Evolutionary conservation across 352 stramenopile genomes (phyloP).

Genomic region (Paralagenidium karlingii): DNA sequence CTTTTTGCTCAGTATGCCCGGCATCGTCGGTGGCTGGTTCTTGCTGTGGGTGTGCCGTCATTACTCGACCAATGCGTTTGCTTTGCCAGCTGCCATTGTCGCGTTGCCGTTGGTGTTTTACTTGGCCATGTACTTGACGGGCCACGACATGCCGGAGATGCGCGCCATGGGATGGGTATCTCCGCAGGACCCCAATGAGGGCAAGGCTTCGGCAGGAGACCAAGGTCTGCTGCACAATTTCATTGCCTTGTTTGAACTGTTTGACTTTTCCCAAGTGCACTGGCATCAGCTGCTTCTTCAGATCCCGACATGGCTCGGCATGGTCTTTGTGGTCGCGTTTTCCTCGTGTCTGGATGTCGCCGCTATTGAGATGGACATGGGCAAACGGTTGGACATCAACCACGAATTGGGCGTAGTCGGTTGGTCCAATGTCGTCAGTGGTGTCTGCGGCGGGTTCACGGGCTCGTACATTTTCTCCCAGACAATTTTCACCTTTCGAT

Average conservation of each 20-base stretch:
- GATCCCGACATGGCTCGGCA: slow-evolving; percentile 85
- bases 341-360: slow-evolving; percentile 95
- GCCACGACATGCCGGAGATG: slow-evolving; percentile 82
- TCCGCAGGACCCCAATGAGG: slow-evolving; percentile 35
- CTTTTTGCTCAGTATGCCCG: slow-evolving; percentile 77
- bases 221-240: too few relatives aligned
- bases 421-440: slow-evolving; percentile 93
- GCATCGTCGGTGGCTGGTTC: slow-evolving; percentile 67
- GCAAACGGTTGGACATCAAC: slow-evolving; percentile 90
- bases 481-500: slow-evolving; percentile 96
- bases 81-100: slow-evolving; percentile 73
- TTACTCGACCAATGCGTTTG: slow-evolving; percentile 63
- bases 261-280: slow-evolving; percentile 86
- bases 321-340: slow-evolving; percentile 97
- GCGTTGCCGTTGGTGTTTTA: slow-evolving; percentile 89
- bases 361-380: slow-evolving; percentile 96
- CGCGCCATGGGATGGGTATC: slow-evolving; percentile 87
- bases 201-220: too few relatives aligned
- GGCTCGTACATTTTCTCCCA: slow-evolving; percentile 99
- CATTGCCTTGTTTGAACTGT: slow-evolving; percentile 72
- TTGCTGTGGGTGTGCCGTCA: slow-evolving; percentile 76
- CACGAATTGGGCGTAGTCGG: slow-evolving; percentile 90
- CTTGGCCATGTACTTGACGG: slow-evolving; percentile 51
- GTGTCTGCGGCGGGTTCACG: slow-evolving; percentile 93
- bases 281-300: slow-evolving; percentile 85